phyloP scores from a whole-genome alignment of 352 stramenopile species.

The Phytophthora colocasiae region DNA sequence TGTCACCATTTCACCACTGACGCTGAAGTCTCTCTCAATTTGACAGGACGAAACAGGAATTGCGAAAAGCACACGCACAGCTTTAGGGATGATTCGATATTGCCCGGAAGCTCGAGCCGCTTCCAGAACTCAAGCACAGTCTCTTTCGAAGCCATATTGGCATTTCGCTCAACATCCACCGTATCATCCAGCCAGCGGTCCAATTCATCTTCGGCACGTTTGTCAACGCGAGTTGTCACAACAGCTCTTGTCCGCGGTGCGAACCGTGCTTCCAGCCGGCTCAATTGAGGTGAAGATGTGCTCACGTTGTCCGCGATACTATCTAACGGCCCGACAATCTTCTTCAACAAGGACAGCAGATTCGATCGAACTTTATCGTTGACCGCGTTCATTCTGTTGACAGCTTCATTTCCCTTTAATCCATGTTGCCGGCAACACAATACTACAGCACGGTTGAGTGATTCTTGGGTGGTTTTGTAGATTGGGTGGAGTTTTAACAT shows the following conservation, averaged over 20 bases:
- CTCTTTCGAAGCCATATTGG: conserved; percentile 4
- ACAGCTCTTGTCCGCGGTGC: not conserved
- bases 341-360: conserved; percentile 5
- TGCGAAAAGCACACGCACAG: conserved; percentile 9
- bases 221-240: too few species aligned
- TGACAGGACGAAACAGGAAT: conserved; percentile 15
- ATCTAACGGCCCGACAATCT: conserved; percentile 6
- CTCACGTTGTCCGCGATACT: not conserved
- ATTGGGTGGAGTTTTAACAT: too few species aligned
- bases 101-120: not conserved
- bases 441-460: too few species aligned
- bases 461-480: too few species aligned
- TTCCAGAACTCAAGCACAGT: conserved; percentile 22
- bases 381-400: conserved; percentile 6
- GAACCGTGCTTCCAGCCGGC: conserved; percentile 7
- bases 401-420: conserved; percentile 4
- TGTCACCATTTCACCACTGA: conserved; percentile 12
- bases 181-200: too few species aligned
- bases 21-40: conserved; percentile 27
- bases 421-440: conserved; percentile 15
- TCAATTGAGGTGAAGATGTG: not conserved
- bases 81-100: conserved; percentile 25
- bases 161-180: not conserved
- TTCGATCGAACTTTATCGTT: conserved; percentile 15
- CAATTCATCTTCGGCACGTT: too few species aligned